Evolutionary conservation across 1,139 yeast genomes (phyloP).

Genomic region (Ogataea hybrid): DNA sequence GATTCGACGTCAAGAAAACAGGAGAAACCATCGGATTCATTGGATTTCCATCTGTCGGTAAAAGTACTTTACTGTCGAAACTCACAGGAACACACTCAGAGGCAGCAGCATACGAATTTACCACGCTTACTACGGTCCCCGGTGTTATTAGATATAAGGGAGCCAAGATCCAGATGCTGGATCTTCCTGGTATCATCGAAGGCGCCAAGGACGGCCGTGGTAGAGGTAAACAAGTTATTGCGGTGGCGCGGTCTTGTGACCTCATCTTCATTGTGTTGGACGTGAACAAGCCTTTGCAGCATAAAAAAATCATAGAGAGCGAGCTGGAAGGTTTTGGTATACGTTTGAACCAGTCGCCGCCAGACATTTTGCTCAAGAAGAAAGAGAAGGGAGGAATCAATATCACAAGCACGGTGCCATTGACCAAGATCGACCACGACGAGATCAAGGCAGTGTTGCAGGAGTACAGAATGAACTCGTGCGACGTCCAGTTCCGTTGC

Average conservation of each 20-base stretch:
- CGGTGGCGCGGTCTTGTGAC: constrained; percentile 96
- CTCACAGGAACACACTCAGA: constrained; percentile 96
- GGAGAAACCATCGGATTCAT: constrained; percentile 98
- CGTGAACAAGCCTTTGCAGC: constrained; percentile 93
- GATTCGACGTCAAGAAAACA: constrained; percentile 96
- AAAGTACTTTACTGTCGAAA: constrained; percentile 79
- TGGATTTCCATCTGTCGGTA: constrained; percentile 99
- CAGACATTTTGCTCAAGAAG: constrained; percentile 85
- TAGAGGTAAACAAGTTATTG: constrained; percentile 98
- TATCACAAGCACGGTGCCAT: constrained; percentile 88
- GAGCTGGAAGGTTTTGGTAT: constrained; percentile 98
- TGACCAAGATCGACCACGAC: constrained; percentile 87
- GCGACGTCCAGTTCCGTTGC: constrained; percentile 95
- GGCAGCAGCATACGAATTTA: constrained; percentile 96
- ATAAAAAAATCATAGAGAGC: constrained; percentile 87
- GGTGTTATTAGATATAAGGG: constrained; percentile 96
- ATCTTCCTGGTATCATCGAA: constrained; percentile 97
- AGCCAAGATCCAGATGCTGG: constrained; percentile 96
- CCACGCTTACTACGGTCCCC: constrained; percentile 96
- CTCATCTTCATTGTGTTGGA: constrained; percentile 89
- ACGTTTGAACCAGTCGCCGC: constrained; percentile 86
- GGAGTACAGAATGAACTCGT: constrained; percentile 92
- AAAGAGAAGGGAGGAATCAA: constrained; percentile 96
- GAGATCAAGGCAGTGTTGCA: constrained; percentile 95
- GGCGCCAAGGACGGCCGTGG: constrained; percentile 99